Evolutionary conservation across 768 basidiomycete species (phyloP), one percentile per base, ranked within the genome.

Genomic region (Amanita exitialis): DNA sequence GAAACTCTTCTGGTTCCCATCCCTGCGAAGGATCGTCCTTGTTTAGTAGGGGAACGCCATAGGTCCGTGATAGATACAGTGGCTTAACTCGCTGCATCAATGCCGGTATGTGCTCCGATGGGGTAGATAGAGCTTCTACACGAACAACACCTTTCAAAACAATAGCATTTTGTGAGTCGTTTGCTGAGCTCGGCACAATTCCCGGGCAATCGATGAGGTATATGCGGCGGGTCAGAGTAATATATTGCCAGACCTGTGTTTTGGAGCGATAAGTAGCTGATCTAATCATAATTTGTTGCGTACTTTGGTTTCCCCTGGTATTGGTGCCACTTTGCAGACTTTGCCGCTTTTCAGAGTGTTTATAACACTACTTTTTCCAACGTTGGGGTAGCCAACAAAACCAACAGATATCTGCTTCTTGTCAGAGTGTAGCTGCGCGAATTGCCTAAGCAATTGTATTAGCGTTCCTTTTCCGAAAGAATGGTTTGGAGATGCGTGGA

Each of bases 171-270:
- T 95, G 85, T 2, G 87, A 79, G 66, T 98, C 94, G 55, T 88
- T 77, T 2, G 91, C 87, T 20, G 92, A 94, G 15, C 92, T 85
- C 2, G 95, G 95, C 1, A 97, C 96, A 66, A 98, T 90, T 44
- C 96, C 96, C 25, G 96, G 96, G 64, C 96, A 99, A 69, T 99
- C 96, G 70, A 99, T 97, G 58, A 99, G 85, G 73, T 97, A 99
- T 64, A 99, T 99, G 49, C 89, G 80, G 56, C 86, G 81, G 53
- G 94, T 99, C 37, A 99, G 73, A 25, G 92, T 94, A 71, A 99
- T 97, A 68, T 99, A 99, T 77, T 99, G 95, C 96, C 96, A 99
- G 57, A 98, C 94, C 76, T 78, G 49, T 13, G 41, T 32, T 52
- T 38, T 34, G 44, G 53, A 34, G 2, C 23, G 54, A 16, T 39